A percentile compares a stretch with the other conserved stretches of the same genome.
Evolutionary conservation across 805 yeast genomes (phyloP).

Genomic region (Ogataea trehalophila): DNA sequence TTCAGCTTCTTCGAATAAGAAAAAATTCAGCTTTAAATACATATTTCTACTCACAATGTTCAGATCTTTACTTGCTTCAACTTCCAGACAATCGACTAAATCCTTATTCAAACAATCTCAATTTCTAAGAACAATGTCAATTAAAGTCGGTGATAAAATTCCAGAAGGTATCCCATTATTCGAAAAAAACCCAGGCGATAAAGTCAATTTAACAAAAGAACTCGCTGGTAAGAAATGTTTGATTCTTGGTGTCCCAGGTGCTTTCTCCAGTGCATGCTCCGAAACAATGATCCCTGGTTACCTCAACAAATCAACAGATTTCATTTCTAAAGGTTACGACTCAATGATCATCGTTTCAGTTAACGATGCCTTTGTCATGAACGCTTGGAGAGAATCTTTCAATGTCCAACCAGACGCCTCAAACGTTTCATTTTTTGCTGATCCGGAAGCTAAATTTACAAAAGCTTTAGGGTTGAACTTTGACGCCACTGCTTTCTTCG

Average conservation of each 20-base stretch:
- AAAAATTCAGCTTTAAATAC: neutral
- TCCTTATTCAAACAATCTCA: neutral
- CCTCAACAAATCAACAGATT: constrained; percentile 43
- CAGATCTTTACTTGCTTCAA: neutral
- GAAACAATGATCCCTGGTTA: constrained; percentile 74
- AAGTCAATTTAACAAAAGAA: constrained; percentile 19
- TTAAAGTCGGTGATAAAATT: constrained; percentile 19
- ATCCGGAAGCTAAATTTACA: constrained; percentile 72
- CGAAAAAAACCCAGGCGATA: constrained; percentile 21
- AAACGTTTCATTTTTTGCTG: constrained; percentile 54
- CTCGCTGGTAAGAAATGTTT: constrained; percentile 35
- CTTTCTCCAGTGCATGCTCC: constrained; percentile 77
- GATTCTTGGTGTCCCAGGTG: constrained; percentile 64
- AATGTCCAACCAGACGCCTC: constrained; percentile 19
- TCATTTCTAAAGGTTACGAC: constrained; percentile 62
- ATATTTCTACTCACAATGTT: neutral
- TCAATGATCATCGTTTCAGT: constrained; percentile 68
- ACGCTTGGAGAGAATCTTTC: constrained; percentile 66
- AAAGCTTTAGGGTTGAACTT: constrained; percentile 59
- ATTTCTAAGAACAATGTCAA: constrained; percentile 1
- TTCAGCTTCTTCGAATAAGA: no score
- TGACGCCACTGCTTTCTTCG: constrained; percentile 75
- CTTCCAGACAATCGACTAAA: neutral
- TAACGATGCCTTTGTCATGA: constrained; percentile 81
- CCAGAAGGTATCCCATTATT: constrained; percentile 16